Base-by-base conservation (phyloP, 805 yeast species). In the Metschnikowia picachoensis region DNA sequence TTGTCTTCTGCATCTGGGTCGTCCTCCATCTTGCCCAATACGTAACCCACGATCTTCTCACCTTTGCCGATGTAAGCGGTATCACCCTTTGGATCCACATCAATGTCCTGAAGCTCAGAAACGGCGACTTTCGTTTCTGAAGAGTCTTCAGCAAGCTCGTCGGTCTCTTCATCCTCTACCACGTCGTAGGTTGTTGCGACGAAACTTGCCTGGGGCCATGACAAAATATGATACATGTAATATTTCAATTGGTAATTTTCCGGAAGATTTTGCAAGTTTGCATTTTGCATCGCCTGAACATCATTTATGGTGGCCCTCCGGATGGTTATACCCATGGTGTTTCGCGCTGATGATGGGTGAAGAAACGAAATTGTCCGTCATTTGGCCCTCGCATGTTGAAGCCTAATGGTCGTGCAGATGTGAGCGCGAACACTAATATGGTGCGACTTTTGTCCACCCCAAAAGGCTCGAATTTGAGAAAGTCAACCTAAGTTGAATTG, bases 131-230 rank as follows among this genome's bases (percentile, higher is more conserved):
- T 39, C 11, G 43, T 20, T 6, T 38, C 44, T n/a, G 29, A 36
- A 12, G 44, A 30, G 6, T 42, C 44, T 27, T 46, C 49, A 27
- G 44, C 52, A n/a, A 45, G 39, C n/a, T 40, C 43, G 14, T 40
- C 51, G 4, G 35, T 16, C 25, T 53, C 59, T 20, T 55, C 62
- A 13, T 52, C 60, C 16, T 56, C 65, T 34, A 59, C 52, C 25
- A 61, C 66, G 52, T 79, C 85, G 27, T 83, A 79, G 2, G 94
- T 84, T 1, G 92, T 85, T 14, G 99, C 99, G 32, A 94, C 98
- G 70, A 83, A 94, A 35, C 96, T 87, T 12, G 95, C 95, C 64
- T 92, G 96, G 2, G 99, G 99, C 99, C 99, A 94, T 32, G 97
- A 84, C 42, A 92, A 70, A 8, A 89, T 78, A 67, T 94, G 99